Conservation (phyloP, 306 rosid species). For the Gillenia trifoliata region DNA sequence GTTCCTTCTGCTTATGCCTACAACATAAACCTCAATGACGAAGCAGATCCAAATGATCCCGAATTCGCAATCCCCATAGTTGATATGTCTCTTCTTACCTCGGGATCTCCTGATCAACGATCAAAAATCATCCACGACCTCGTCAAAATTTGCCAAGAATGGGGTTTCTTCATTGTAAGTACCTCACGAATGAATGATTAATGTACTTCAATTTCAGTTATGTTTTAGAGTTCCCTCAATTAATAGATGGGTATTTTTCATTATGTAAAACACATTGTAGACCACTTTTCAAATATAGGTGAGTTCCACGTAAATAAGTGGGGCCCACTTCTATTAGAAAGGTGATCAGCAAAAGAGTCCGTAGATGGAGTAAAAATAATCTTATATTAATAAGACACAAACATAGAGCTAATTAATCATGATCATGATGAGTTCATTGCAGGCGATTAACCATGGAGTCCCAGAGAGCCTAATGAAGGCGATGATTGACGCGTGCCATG, state of each 20-base stretch:
- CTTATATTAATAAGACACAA: too few species aligned
- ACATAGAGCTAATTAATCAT: too few species aligned
- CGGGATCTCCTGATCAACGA: conserved; percentile 30
- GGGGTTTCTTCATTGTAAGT: conserved; percentile 48
- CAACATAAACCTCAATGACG: conserved; percentile 7
- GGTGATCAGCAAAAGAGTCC: too few species aligned
- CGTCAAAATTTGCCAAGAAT: conserved; percentile 34
- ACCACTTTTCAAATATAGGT: too few species aligned
- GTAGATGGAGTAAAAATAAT: too few species aligned
- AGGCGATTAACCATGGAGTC: conserved; percentile 48
- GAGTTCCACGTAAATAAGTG: too few species aligned
- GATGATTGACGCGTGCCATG: conserved; percentile 20
- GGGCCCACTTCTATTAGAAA: too few species aligned
- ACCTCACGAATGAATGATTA: too few species aligned
- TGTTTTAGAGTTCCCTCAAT: too few species aligned
- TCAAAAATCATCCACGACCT: conserved; percentile 20
- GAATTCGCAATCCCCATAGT: conserved; percentile 39
- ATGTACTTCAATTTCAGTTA: too few species aligned
- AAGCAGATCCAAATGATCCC: conserved; percentile 26
- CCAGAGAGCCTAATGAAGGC: conserved; percentile 30
- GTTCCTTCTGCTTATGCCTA: conserved; percentile 40
- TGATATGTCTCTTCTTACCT: conserved; percentile 40
- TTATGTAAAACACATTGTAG: too few species aligned
- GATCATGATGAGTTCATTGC: background rate
- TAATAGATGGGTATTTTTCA: too few species aligned